These are phyloP conservation scores for Chondrostereum purpureum DNA, from an alignment of 1,284 basidiomycete genomes.

Conservation along the genomic window DNA sequence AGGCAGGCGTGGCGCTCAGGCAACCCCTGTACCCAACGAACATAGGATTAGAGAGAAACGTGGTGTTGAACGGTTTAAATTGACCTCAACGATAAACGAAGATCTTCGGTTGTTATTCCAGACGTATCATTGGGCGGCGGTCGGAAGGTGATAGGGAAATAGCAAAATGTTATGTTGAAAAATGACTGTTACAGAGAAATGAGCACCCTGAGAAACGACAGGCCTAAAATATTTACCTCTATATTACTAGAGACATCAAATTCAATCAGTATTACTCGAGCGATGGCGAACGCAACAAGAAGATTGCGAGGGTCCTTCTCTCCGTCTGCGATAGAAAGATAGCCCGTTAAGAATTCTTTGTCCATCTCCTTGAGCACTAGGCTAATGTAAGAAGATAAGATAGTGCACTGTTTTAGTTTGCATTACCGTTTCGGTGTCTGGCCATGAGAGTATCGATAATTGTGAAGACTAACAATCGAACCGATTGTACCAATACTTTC, in stretches of 20 bases:
- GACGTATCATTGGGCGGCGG: conserved; percentile 94
- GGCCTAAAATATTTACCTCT: conserved; percentile 50
- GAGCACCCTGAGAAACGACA: not conserved
- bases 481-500: conserved; percentile 76
- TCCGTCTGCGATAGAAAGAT: conserved; percentile 79
- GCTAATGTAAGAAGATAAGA: not conserved
- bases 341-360: conserved; percentile 69
- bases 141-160: conserved; percentile 97
- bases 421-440: conserved; percentile 64
- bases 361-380: conserved; percentile 70
- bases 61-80: too few relatives aligned
- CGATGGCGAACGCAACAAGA: conserved; percentile 84
- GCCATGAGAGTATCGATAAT: conserved; percentile 81
- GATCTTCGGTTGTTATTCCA: conserved; percentile 85
- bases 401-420: conserved; percentile 13
- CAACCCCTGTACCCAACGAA: too few relatives aligned
- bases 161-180: conserved; percentile 96
- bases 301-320: conserved; percentile 98
- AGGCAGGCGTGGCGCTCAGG: conserved; percentile 74
- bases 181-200: conserved; percentile 52
- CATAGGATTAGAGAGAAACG: too few relatives aligned
- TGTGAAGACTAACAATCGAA: conserved; percentile 76
- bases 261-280: conserved; percentile 78
- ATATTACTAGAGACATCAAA: conserved; percentile 74
- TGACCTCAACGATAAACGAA: conserved; percentile 71